A percentile compares a stretch with the other conserved stretches of the same genome.
Evolutionary conservation across 257 asterid genomes (phyloP).

Genomic region (Oldenlandia corymbosa): DNA sequence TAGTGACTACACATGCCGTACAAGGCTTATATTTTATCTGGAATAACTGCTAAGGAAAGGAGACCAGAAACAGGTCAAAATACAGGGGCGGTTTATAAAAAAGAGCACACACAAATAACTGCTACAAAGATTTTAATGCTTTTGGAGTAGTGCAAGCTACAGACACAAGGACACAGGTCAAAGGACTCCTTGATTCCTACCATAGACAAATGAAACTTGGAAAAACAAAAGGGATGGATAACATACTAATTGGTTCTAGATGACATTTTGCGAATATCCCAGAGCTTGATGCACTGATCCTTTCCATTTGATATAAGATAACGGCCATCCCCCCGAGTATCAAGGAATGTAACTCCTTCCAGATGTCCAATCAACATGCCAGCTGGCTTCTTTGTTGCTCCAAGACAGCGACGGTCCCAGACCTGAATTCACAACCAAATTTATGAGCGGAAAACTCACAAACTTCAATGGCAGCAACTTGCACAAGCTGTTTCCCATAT

Average conservation of each 20-base stretch:
- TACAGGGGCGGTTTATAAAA: too few species aligned
- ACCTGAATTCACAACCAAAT: constrained; percentile 43
- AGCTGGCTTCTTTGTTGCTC: constrained; percentile 45
- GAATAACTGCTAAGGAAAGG: constrained; percentile 1
- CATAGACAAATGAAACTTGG: neutral
- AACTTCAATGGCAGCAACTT: neutral
- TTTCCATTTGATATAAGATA: constrained; percentile 90
- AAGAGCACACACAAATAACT: too few species aligned
- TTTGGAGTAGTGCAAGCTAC: neutral
- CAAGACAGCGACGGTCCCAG: constrained; percentile 94
- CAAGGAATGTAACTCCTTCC: constrained; percentile 85
- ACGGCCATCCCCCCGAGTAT: constrained; percentile 96
- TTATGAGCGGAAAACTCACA: neutral
- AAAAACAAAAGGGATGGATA: constrained; percentile 5
- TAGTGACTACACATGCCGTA: neutral
- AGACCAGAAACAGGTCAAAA: constrained; percentile 1
- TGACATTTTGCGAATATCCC: constrained; percentile 96
- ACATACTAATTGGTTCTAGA: constrained; percentile 78
- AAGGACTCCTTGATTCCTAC: neutral
- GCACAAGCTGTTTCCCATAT: neutral
- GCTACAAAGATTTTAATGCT: neutral
- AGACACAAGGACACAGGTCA: neutral
- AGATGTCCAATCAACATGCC: constrained; percentile 89
- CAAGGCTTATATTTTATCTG: neutral
- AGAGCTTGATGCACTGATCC: constrained; percentile 85